Conservation (phyloP, 108 stramenopile genomes). For the Fragilaria crotonensis region DNA sequence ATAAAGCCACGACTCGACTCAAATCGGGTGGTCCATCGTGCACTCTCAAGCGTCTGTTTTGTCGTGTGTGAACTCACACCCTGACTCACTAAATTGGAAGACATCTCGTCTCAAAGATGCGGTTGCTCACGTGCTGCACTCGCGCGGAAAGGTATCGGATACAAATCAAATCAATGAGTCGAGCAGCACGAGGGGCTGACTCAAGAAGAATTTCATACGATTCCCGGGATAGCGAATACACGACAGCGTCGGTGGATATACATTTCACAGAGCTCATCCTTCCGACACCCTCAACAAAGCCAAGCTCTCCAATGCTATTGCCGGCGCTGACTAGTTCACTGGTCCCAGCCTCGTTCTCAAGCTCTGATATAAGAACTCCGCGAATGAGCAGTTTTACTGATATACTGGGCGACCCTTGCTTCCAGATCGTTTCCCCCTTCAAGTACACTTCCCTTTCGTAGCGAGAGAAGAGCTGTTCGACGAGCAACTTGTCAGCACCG, state of each 20-base stretch:
- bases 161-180: constrained; percentile 45
- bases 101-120: constrained; percentile 61
- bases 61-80: no score
- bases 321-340: constrained; percentile 34
- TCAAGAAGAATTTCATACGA: constrained; percentile 27
- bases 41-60: no score
- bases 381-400: constrained; percentile 45
- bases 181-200: constrained; percentile 35
- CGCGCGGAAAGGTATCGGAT: constrained; percentile 48
- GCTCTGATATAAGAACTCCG: constrained; percentile 40
- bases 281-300: constrained; percentile 38
- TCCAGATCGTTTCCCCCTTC: constrained; percentile 43
- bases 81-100: constrained; percentile 49
- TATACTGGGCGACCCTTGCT: constrained; percentile 38
- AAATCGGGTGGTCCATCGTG: no score
- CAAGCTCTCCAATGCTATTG: constrained; percentile 55
- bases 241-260: constrained; percentile 37
- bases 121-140: constrained; percentile 72
- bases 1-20: no score
- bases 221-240: constrained; percentile 45
- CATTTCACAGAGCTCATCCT: constrained; percentile 55
- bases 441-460: constrained; percentile 38
- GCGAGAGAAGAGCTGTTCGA: constrained; percentile 14
- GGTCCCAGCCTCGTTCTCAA: constrained; percentile 37
- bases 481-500: neutral